Conservation (phyloP, 306 rosid species). For the Fagus sylvatica region DNA sequence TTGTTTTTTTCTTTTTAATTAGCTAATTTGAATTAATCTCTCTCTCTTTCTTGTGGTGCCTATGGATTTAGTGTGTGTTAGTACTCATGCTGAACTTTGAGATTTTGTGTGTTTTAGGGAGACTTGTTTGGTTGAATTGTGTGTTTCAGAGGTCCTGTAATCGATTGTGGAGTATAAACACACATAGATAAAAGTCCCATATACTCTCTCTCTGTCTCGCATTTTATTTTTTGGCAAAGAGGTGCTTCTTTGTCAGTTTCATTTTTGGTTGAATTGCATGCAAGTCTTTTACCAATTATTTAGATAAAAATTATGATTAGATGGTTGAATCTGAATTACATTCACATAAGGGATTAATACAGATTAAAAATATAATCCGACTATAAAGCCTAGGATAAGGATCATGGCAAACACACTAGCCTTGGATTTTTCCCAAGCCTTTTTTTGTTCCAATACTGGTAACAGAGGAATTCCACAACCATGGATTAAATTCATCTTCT, state of each 20-base stretch:
- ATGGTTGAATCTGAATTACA: not conserved
- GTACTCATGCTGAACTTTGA: not conserved
- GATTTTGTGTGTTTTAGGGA: not conserved
- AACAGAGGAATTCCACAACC: not conserved
- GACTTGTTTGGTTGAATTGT: not conserved
- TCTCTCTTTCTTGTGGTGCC: not conserved
- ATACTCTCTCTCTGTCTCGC: not conserved
- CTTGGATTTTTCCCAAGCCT: not conserved
- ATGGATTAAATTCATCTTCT: not conserved
- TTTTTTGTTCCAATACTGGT: not conserved
- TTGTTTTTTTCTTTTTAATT: not conserved
- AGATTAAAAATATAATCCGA: not conserved
- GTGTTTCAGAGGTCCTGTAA: not conserved
- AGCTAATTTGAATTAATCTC: not conserved
- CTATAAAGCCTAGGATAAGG: not conserved
- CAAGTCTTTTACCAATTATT: not conserved
- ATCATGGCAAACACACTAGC: not conserved
- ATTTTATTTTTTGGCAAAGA: not conserved
- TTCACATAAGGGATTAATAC: not conserved
- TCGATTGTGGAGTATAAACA: not conserved
- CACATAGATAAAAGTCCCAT: not conserved
- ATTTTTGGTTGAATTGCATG: not conserved
- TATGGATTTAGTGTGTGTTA: too few relatives aligned
- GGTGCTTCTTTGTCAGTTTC: not conserved
- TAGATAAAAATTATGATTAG: not conserved